Conservation (phyloP, 225 moss, liverwort and hornwort genomes). For the Polytrichum formosum region DNA sequence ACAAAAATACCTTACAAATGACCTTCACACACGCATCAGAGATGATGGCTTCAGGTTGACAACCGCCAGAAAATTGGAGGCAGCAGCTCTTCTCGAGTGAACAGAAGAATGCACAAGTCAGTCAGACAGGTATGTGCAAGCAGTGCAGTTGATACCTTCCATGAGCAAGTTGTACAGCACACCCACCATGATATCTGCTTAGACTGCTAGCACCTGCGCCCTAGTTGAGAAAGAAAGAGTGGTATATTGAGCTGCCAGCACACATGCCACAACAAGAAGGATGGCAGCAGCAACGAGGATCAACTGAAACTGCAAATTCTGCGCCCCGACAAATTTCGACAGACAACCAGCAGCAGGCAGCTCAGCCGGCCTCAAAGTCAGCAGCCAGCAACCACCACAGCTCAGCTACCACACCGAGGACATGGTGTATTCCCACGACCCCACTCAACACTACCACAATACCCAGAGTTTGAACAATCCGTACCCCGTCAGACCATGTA, state of each 20-base stretch:
- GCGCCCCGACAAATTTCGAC: constrained; percentile 41
- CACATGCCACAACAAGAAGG: constrained; percentile 39
- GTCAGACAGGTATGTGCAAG: constrained; percentile 27
- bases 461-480: constrained; percentile 76
- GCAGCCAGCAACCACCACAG: constrained; percentile 76
- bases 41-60: constrained; percentile 26
- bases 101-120: constrained; percentile 9
- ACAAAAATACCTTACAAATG: constrained; percentile 36
- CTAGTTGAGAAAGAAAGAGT: constrained; percentile 34
- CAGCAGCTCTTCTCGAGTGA: constrained; percentile 3
- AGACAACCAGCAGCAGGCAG: constrained; percentile 50
- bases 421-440: constrained; percentile 94
- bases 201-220: constrained; percentile 44
- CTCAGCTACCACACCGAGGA: constrained; percentile 94
- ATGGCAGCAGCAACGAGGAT: constrained; percentile 37
- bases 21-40: constrained; percentile 17
- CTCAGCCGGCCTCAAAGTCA: constrained; percentile 47
- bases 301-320: constrained; percentile 47
- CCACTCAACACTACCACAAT: constrained; percentile 99
- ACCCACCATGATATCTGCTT: constrained; percentile 29
- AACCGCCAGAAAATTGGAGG: not conserved
- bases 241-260: constrained; percentile 31
- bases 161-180: constrained; percentile 24
- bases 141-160: constrained; percentile 31
- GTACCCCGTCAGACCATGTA: constrained; percentile 62